These are phyloP conservation scores for Lasiodiplodia citricola DNA, from an alignment of 2,329 filamentous ascomycete genomes.

Conservation along the genomic window DNA sequence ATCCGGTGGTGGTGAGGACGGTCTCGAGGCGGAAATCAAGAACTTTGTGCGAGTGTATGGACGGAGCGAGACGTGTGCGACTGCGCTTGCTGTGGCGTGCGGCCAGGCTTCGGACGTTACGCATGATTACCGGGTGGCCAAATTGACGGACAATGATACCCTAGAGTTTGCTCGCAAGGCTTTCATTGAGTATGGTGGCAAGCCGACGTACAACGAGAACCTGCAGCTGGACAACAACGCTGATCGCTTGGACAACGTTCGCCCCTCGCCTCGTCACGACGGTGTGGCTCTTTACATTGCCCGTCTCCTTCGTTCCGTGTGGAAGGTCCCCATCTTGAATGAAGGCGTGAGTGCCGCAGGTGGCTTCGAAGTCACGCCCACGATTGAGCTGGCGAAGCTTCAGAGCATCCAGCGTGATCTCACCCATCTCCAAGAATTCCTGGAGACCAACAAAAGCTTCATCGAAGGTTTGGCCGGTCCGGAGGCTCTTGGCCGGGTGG, in stretches of 20 bases:
- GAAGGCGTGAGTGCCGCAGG: slow-evolving; percentile 62
- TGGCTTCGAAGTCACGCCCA: slow-evolving; percentile 68
- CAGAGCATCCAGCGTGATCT: slow-evolving; percentile 79
- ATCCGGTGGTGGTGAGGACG: slow-evolving; percentile 73
- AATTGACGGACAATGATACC: slow-evolving; percentile 80
- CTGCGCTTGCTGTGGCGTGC: slow-evolving; percentile 91
- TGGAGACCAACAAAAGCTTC: slow-evolving; percentile 84
- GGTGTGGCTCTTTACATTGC: slow-evolving; percentile 87
- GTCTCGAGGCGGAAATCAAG: slow-evolving; percentile 79
- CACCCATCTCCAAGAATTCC: slow-evolving; percentile 77
- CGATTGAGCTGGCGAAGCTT: slow-evolving; percentile 71
- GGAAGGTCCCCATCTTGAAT: slow-evolving; percentile 77
- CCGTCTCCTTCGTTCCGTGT: slow-evolving; percentile 85
- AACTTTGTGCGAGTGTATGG: slow-evolving; percentile 87
- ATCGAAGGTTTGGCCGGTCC: slow-evolving; percentile 95
- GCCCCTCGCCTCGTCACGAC: slow-evolving; percentile 86
- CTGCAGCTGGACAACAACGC: slow-evolving; percentile 64
- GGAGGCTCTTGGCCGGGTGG: slow-evolving; percentile 77
- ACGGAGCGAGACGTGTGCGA: slow-evolving; percentile 84
- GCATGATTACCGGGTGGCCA: slow-evolving; percentile 70
- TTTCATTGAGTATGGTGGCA: slow-evolving; percentile 92
- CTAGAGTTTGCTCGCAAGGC: slow-evolving; percentile 83
- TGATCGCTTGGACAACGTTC: slow-evolving; percentile 79
- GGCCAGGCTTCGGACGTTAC: slow-evolving; percentile 87
- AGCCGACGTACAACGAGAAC: slow-evolving; percentile 82